A percentile compares a stretch with the other conserved stretches of the same genome.
phyloP scores from a whole-genome alignment of 768 basidiomycete species.

The Naganishia kalamii region DNA sequence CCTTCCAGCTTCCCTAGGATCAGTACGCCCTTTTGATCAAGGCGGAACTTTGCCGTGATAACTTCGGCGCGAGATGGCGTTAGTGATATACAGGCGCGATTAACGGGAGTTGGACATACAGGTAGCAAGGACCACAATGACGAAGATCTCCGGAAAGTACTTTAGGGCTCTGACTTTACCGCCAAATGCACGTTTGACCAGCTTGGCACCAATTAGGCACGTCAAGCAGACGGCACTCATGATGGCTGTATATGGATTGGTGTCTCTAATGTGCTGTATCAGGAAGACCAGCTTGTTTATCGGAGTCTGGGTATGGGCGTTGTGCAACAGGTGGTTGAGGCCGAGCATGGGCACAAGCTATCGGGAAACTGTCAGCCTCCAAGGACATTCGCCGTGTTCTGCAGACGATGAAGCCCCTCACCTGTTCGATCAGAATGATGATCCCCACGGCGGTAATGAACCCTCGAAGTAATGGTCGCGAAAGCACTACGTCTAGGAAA shows the following conservation, averaged over 20 bases:
- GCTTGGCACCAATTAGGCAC: slow-evolving; percentile 59
- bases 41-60: slow-evolving; percentile 61
- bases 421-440: slow-evolving; percentile 67
- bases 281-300: slow-evolving; percentile 67
- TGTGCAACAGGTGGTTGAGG: slow-evolving; percentile 48
- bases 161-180: slow-evolving; percentile 56
- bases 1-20: slow-evolving; percentile 73
- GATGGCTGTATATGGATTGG: slow-evolving; percentile 61
- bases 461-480: slow-evolving; percentile 76
- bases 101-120: slow-evolving; percentile 50
- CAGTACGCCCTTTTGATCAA: slow-evolving; percentile 72
- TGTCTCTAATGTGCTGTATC: slow-evolving; percentile 50
- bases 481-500: slow-evolving; percentile 87
- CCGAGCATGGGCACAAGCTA: slow-evolving; percentile 89
- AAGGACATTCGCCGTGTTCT: too few species aligned
- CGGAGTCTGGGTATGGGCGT: slow-evolving; percentile 24
- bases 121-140: slow-evolving; percentile 77
- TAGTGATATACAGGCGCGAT: slow-evolving; percentile 16
- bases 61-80: slow-evolving; percentile 50
- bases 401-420: slow-evolving; percentile 45
- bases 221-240: slow-evolving; percentile 68
- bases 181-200: slow-evolving; percentile 37
- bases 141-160: slow-evolving; percentile 79
- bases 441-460: slow-evolving; percentile 79
- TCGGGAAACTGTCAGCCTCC: slow-evolving; percentile 46